phyloP scores from a whole-genome alignment of 345 rosid species.

The Gossypium rotundifolium region DNA sequence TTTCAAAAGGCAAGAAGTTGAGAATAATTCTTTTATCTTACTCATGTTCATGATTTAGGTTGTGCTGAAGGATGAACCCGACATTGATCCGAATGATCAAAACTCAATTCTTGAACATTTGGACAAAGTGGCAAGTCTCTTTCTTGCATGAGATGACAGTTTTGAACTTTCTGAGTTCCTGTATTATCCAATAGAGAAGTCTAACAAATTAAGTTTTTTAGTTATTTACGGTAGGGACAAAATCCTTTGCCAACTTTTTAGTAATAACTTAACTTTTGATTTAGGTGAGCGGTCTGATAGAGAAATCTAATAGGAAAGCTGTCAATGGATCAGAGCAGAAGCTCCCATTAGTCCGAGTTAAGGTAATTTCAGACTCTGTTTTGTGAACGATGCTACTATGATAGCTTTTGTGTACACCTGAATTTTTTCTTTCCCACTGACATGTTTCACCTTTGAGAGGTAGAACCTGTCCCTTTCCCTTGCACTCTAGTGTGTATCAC shows the following conservation, averaged over 20 bases:
- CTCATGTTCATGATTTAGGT: constrained; percentile 46
- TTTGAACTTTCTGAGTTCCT: constrained; percentile 9
- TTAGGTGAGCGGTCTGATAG: constrained; percentile 78
- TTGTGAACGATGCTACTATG: neutral
- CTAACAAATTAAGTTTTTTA: neutral
- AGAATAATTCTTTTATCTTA: constrained; percentile 19
- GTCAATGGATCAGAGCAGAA: constrained; percentile 55
- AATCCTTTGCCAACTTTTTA: neutral
- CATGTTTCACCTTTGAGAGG: constrained; percentile 2
- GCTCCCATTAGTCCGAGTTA: constrained; percentile 83
- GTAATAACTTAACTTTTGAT: constrained; percentile 17
- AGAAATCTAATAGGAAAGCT: constrained; percentile 57
- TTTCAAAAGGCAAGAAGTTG: neutral
- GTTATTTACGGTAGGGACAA: neutral
- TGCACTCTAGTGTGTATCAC: neutral
- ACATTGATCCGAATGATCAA: constrained; percentile 90
- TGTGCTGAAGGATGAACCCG: constrained; percentile 73
- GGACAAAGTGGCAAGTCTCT: constrained; percentile 72
- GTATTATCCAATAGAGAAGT: neutral
- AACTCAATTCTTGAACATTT: constrained; percentile 86
- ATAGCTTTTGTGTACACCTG: neutral
- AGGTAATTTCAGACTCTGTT: constrained; percentile 41
- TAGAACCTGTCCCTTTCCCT: neutral
- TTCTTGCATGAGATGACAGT: constrained; percentile 16
- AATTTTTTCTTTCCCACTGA: neutral